A percentile compares a stretch with the other conserved stretches of the same genome.
phyloP scores from a whole-genome alignment of 2,329 filamentous ascomycete species.

The Sporothrix pallida region DNA sequence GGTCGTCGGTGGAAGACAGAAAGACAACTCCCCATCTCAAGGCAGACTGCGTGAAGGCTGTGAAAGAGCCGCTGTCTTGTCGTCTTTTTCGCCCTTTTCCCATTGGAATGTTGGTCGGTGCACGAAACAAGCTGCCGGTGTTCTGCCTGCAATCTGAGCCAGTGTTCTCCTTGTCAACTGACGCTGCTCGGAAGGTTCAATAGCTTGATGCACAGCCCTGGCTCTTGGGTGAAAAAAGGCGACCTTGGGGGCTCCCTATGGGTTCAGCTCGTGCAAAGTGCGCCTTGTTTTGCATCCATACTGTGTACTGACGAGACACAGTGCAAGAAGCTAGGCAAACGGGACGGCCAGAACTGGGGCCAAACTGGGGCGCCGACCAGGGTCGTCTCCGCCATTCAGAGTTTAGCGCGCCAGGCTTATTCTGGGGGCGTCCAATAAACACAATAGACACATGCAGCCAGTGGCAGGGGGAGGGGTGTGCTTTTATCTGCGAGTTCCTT shows the following conservation, averaged over 20 bases:
- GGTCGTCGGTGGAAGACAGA: neutral
- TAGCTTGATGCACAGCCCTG: slow-evolving; percentile 13
- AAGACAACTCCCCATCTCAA: neutral
- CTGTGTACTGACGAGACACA: slow-evolving; percentile 27
- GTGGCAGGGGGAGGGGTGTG: neutral
- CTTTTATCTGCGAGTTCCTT: neutral
- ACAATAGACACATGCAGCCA: neutral
- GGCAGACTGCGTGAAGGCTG: slow-evolving; percentile 12
- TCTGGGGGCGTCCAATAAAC: slow-evolving; percentile 13
- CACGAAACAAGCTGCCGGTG: neutral
- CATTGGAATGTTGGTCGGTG: neutral
- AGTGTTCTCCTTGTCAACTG: neutral
- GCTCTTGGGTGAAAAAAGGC: neutral
- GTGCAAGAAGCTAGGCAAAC: slow-evolving; percentile 27
- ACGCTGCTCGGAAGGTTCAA: neutral
- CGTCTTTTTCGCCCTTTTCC: neutral
- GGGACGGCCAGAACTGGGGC: slow-evolving; percentile 31
- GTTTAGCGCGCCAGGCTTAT: slow-evolving; percentile 20
- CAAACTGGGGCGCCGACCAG: neutral
- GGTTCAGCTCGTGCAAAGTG: neutral
- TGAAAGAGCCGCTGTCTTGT: neutral
- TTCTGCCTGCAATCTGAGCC: neutral
- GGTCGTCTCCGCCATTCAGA: slow-evolving; percentile 21
- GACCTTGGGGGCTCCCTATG: neutral
- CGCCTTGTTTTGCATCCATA: neutral